phyloP scores from a whole-genome alignment of 164 flowering plant genomes.

The Malania oleifera region DNA sequence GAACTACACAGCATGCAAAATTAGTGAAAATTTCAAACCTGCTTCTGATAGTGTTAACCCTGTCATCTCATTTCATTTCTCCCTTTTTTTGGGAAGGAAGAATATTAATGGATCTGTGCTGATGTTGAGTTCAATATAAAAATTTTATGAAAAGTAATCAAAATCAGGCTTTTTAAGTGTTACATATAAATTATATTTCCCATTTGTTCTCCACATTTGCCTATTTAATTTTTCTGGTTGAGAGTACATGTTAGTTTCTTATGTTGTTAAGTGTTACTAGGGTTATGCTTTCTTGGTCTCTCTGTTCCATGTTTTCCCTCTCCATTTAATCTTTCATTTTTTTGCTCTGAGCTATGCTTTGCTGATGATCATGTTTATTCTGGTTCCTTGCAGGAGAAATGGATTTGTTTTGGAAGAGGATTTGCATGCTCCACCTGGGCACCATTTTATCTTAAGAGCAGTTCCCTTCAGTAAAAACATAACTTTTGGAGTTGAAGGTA shows the following conservation, averaged over 20 bases:
- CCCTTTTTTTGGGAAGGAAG: too few species aligned
- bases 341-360: background rate
- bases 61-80: too few species aligned
- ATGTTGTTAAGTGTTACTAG: background rate
- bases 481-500: slow-evolving; percentile 94
- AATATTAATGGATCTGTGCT: too few species aligned
- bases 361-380: background rate
- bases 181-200: background rate
- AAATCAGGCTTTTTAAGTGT: background rate
- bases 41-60: too few species aligned
- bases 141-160: too few species aligned
- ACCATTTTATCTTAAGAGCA: slow-evolving; percentile 62
- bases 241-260: background rate
- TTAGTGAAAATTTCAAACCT: too few species aligned
- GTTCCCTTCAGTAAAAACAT: slow-evolving; percentile 97
- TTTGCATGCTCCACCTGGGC: slow-evolving; percentile 69
- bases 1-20: too few species aligned
- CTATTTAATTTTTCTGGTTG: background rate
- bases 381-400: slow-evolving; percentile 58
- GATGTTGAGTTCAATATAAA: too few species aligned
- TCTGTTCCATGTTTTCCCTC: background rate
- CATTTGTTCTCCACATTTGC: background rate
- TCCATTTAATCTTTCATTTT: background rate
- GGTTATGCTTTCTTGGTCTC: background rate
- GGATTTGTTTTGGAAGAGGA: slow-evolving; percentile 91